Base-by-base conservation (phyloP, 2,329 filamentous ascomycete genomes). In the Aspergillus carbonarius region DNA sequence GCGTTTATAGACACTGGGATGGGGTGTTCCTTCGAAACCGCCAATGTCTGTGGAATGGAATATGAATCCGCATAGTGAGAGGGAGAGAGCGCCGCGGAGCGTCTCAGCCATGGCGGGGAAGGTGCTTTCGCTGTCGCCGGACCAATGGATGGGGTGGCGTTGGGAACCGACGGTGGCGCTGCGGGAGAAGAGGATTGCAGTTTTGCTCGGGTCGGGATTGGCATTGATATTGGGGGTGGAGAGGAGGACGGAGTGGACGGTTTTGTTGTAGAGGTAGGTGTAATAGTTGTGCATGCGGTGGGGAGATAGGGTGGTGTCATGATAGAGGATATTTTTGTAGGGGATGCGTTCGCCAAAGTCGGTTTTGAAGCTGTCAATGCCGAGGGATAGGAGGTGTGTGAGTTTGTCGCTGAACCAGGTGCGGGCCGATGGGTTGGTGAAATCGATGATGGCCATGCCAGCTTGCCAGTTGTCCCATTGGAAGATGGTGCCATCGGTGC, bases 401-500 rank as follows among this genome's bases (percentile, higher is more conserved):
- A 91, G 79, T 62, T 88, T 87, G 4, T 72, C 73, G 17, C 79
- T 78, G 67, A 86, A 91, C 89, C 89, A 91, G 25, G 79, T 73
- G 57, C 82, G 82, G 1, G 89, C 88, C 0, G 80, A 83, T 0
- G 88, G 88, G 72, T 91, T 91, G 6, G 89, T 91, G 68, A 91
- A 88, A 68, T 91, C 88, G 13, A 91, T 79, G 1, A 91, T 77
- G 3, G 83, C 88, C 88, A 91, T 91, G 35, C 89, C 89, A 1
- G 88, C 87, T 70, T 91, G 88, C 89, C 89, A 91, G 42, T 89
- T 75, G 66, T 91, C 88, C 86, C 88, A 90, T 73, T 91, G 88
- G 85, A 86, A 91, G 20, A 91, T 76, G 61, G 88, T 85, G 12
- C 87, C 88, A 66, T 90, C 85, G 63, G 82, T 85, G 27, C 87